These are phyloP conservation scores for Leccinum ochraceum DNA, from an alignment of 768 basidiomycete genomes.

Conservation along the genomic window DNA sequence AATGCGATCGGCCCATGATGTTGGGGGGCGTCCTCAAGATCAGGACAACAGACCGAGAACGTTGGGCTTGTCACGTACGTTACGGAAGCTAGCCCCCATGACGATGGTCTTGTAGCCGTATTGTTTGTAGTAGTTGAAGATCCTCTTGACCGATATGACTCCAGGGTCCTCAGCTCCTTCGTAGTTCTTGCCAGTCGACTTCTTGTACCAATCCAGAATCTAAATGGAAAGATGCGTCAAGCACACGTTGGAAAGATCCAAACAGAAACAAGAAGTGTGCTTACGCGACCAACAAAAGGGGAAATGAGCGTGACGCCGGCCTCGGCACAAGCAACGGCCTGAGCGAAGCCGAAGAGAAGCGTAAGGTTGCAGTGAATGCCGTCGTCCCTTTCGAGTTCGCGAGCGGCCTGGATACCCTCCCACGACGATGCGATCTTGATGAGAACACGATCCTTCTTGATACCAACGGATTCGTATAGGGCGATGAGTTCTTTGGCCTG, in stretches of 20 bases:
- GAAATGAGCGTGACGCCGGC: slow-evolving; percentile 98
- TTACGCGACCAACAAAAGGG: slow-evolving; percentile 96
- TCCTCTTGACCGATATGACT: slow-evolving; percentile 92
- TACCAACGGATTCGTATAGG: slow-evolving; percentile 92
- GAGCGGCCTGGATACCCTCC: slow-evolving; percentile 99
- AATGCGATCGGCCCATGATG: slow-evolving; percentile 8
- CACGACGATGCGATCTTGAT: slow-evolving; percentile 99
- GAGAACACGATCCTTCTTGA: slow-evolving; percentile 90
- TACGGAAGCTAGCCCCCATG: slow-evolving; percentile 99
- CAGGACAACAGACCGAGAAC: slow-evolving; percentile 3
- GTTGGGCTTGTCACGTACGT: slow-evolving; percentile 52
- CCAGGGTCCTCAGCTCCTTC: slow-evolving; percentile 93
- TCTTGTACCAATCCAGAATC: slow-evolving; percentile 99
- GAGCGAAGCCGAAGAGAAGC: slow-evolving; percentile 96
- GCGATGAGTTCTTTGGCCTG: slow-evolving; percentile 86
- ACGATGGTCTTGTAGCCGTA: slow-evolving; percentile 98
- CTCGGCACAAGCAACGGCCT: slow-evolving; percentile 99
- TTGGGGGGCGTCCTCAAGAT: background rate
- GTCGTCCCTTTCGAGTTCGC: slow-evolving; percentile 90
- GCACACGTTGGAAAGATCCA: slow-evolving; percentile 13
- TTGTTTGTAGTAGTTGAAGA: slow-evolving; percentile 99
- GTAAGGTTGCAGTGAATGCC: slow-evolving; percentile 99
- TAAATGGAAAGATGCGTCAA: slow-evolving; percentile 28
- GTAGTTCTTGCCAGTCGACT: slow-evolving; percentile 82
- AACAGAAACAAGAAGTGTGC: slow-evolving; percentile 30